Conservation (phyloP, 331 rosid genomes). For the Malus hybrid region DNA sequence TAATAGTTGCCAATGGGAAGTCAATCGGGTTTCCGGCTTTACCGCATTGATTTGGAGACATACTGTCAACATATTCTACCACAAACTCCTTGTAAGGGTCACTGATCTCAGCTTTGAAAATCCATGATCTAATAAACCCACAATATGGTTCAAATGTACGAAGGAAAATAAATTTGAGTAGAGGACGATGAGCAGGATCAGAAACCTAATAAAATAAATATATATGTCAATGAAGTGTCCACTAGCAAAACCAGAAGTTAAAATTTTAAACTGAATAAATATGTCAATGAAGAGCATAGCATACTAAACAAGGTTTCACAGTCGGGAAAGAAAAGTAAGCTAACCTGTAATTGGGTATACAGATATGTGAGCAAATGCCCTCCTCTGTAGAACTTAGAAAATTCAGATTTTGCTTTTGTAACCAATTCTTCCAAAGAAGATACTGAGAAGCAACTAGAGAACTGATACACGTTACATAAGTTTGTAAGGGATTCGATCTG, state of each 20-base stretch:
- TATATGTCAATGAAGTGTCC: background rate
- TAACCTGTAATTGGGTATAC: slow-evolving; percentile 72
- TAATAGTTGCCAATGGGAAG: slow-evolving; percentile 46
- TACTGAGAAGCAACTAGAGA: slow-evolving; percentile 35
- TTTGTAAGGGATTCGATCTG: slow-evolving; percentile 70
- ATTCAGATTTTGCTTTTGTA: slow-evolving; percentile 39
- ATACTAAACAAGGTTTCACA: background rate
- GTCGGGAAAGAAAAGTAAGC: slow-evolving; percentile 5
- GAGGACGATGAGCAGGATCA: slow-evolving; percentile 68
- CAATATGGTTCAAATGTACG: slow-evolving; percentile 90
- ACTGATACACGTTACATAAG: slow-evolving; percentile 51
- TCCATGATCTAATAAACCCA: slow-evolving; percentile 88
- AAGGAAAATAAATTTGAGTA: slow-evolving; percentile 85
- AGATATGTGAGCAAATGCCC: slow-evolving; percentile 71
- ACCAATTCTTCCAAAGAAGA: slow-evolving; percentile 41
- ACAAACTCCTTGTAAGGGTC: slow-evolving; percentile 89
- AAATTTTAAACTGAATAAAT: background rate
- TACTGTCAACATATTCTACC: slow-evolving; percentile 42
- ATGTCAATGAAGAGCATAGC: background rate
- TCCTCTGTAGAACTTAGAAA: slow-evolving; percentile 60
- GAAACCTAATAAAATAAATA: slow-evolving; percentile 56
- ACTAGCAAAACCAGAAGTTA: background rate
- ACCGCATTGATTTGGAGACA: slow-evolving; percentile 25
- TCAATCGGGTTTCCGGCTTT: slow-evolving; percentile 36
- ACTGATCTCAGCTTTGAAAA: slow-evolving; percentile 84